Percentiles rank a stretch among this genome's conserved stretches.
phyloP scores from a whole-genome alignment of 371 early-diverging fungal species.

The Zychaea mexicana region DNA sequence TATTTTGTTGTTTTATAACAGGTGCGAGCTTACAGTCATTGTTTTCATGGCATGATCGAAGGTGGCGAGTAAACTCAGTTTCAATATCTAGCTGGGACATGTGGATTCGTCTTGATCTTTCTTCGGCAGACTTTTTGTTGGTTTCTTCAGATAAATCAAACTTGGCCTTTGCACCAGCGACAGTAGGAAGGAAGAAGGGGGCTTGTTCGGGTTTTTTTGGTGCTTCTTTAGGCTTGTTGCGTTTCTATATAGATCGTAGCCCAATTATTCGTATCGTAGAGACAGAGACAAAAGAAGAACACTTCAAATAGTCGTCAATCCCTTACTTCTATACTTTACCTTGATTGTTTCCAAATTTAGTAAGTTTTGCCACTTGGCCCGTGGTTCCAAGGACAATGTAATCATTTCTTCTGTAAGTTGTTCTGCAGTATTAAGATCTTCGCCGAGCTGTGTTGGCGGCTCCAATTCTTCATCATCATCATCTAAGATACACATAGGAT shows the following conservation, averaged over 20 bases:
- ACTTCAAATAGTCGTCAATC: no score
- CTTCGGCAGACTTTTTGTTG: slow-evolving; percentile 20
- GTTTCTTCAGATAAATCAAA: slow-evolving; percentile 57
- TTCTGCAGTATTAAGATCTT: slow-evolving; percentile 49
- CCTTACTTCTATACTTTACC: slow-evolving; percentile 37
- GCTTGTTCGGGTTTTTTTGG: slow-evolving; percentile 88
- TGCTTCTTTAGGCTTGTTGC: slow-evolving; percentile 89
- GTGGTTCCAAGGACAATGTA: slow-evolving; percentile 78
- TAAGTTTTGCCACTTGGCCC: slow-evolving; percentile 89
- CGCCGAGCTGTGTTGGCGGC: slow-evolving; percentile 11
- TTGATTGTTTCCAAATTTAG: slow-evolving; percentile 91
- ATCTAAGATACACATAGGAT: neutral
- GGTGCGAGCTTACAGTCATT: slow-evolving; percentile 50
- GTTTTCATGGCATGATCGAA: slow-evolving; percentile 55
- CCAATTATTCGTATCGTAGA: no score
- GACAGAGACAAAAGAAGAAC: no score
- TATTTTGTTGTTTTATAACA: no score
- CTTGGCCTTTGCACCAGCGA: slow-evolving; percentile 70
- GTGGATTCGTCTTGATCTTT: slow-evolving; percentile 37
- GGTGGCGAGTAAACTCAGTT: slow-evolving; percentile 59
- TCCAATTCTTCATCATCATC: slow-evolving; percentile 30
- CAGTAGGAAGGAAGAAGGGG: slow-evolving; percentile 91
- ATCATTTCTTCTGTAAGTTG: slow-evolving; percentile 82
- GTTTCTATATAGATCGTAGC: slow-evolving; percentile 54
- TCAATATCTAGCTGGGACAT: slow-evolving; percentile 53